Percentiles rank a stretch among this genome's conserved stretches.
Conservation (phyloP, 1,284 basidiomycete genomes). For the Sporisorium graminicola region DNA sequence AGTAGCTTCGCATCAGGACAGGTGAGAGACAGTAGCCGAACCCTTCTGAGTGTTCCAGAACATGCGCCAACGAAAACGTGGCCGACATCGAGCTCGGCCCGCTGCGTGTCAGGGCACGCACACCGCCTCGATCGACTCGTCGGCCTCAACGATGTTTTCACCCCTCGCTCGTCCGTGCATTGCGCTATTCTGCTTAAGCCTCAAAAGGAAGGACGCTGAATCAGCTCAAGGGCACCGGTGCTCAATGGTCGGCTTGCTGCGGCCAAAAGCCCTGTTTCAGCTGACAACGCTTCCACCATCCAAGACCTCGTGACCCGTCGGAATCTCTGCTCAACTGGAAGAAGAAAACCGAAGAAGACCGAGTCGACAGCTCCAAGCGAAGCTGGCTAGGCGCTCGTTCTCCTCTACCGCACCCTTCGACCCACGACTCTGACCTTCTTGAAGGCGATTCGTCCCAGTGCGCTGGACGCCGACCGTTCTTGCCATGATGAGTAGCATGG, state of each 20-base stretch:
- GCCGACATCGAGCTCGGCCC: neutral
- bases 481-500: neutral
- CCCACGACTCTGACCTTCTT: neutral
- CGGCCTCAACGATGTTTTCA: neutral
- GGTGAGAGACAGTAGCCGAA: neutral
- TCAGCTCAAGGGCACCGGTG: conserved; percentile 1
- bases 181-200: neutral
- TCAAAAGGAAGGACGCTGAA: neutral
- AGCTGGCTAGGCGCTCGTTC: neutral
- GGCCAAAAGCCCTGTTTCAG: conserved; percentile 4
- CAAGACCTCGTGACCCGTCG: neutral
- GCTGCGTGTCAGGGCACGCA: neutral
- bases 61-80: neutral
- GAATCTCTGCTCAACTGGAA: neutral
- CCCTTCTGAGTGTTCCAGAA: neutral
- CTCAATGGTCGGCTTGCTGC: conserved; percentile 2
- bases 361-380: neutral
- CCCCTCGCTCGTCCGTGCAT: neutral
- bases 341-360: neutral
- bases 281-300: neutral
- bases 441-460: neutral
- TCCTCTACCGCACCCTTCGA: neutral
- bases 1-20: neutral
- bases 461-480: neutral
- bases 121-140: conserved; percentile 6